Evolutionary conservation across 805 yeast species (phyloP).

Genomic region (Metschnikowia matae): DNA sequence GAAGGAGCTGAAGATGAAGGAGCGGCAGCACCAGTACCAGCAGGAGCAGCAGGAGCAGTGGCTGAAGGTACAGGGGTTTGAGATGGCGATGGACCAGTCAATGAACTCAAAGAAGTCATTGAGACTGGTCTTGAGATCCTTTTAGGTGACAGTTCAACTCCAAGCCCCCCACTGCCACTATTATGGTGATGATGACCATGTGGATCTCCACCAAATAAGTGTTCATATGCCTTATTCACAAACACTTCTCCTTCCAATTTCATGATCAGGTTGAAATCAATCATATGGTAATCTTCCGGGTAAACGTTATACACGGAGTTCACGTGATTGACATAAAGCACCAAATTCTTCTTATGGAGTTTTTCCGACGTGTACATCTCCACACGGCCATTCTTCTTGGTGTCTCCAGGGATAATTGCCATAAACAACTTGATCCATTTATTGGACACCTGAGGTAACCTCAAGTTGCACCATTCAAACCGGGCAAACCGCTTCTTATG

Average conservation of each 20-base stretch:
- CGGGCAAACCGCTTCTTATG: slow-evolving; percentile 43
- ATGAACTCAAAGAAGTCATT: slow-evolving; percentile 18
- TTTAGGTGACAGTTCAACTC: slow-evolving; percentile 11
- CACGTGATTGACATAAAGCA: slow-evolving; percentile 46
- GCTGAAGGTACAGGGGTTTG: slow-evolving; percentile 2
- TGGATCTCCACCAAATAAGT: slow-evolving; percentile 24
- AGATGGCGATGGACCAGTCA: slow-evolving; percentile 11
- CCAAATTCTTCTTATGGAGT: slow-evolving; percentile 46
- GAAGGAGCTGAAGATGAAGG: too few relatives aligned
- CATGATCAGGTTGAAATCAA: slow-evolving; percentile 54
- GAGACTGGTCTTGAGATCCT: slow-evolving; percentile 18
- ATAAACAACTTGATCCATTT: slow-evolving; percentile 57
- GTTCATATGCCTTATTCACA: slow-evolving; percentile 40
- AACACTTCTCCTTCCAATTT: slow-evolving; percentile 52
- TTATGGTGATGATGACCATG: background rate
- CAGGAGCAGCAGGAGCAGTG: too few relatives aligned
- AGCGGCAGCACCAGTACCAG: too few relatives aligned
- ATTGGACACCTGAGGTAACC: slow-evolving; percentile 54
- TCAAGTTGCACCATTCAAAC: slow-evolving; percentile 60
- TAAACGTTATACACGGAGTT: slow-evolving; percentile 51
- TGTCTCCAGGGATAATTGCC: slow-evolving; percentile 44
- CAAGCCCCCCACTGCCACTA: too few relatives aligned
- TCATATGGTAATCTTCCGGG: slow-evolving; percentile 54
- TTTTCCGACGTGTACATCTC: slow-evolving; percentile 50
- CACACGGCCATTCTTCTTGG: slow-evolving; percentile 46